Evolutionary conservation across 1,139 yeast genomes (phyloP).

Genomic region (Taphrina pruni): DNA sequence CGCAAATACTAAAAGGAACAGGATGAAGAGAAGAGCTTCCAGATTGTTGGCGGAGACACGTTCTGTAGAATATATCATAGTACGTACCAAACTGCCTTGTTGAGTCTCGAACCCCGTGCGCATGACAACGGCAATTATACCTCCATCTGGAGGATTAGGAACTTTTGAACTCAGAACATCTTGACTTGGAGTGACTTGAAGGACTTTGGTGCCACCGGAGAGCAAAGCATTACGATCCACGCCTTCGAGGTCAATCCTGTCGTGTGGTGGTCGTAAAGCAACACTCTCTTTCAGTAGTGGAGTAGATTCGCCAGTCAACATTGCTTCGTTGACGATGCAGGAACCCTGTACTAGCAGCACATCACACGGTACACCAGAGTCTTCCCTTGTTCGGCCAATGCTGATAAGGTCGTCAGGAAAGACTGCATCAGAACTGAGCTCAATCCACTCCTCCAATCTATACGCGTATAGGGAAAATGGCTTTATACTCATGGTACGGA

Average conservation of each 20-base stretch:
- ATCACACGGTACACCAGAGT: slow-evolving; percentile 96
- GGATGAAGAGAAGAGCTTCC: slow-evolving; percentile 89
- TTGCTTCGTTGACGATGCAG: slow-evolving; percentile 94
- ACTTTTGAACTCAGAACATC: slow-evolving; percentile 58
- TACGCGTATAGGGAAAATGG: slow-evolving; percentile 79
- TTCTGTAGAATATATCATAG: slow-evolving; percentile 96
- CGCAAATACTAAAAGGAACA: slow-evolving; percentile 88
- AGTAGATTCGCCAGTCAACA: slow-evolving; percentile 98
- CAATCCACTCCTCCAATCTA: slow-evolving; percentile 74
- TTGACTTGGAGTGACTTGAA: slow-evolving; percentile 81
- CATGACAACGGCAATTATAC: slow-evolving; percentile 87
- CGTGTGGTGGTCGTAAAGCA: slow-evolving; percentile 76
- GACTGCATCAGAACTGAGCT: slow-evolving; percentile 72
- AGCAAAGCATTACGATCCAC: slow-evolving; percentile 85
- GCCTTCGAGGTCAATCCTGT: slow-evolving; percentile 73
- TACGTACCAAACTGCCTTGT: slow-evolving; percentile 96
- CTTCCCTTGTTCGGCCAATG: slow-evolving; percentile 79
- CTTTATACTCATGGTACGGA: slow-evolving; percentile 95
- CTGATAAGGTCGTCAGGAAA: slow-evolving; percentile 94
- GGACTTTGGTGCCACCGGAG: slow-evolving; percentile 96
- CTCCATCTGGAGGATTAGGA: slow-evolving; percentile 74
- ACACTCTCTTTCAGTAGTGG: slow-evolving; percentile 93
- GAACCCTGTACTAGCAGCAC: slow-evolving; percentile 82
- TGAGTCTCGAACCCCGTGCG: slow-evolving; percentile 98
- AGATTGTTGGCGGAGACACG: slow-evolving; percentile 95